Evolutionary conservation across 768 basidiomycete species (phyloP).

Genomic region (Tylopilus sp.): DNA sequence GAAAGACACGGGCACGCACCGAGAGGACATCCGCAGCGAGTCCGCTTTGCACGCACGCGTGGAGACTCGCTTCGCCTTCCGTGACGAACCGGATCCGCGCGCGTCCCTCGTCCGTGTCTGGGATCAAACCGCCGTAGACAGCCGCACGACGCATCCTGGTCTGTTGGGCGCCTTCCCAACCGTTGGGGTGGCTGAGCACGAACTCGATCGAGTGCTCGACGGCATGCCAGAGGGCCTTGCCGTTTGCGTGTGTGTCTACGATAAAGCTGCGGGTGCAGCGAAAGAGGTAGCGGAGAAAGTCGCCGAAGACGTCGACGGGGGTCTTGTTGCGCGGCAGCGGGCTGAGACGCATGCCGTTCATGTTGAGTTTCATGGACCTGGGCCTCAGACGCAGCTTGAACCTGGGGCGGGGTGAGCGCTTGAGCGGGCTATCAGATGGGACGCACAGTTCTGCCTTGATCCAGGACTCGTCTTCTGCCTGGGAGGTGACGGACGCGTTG

Average conservation of each 20-base stretch:
- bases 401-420: slow-evolving; percentile 31
- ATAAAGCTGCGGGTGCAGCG: slow-evolving; percentile 73
- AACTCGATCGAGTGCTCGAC: slow-evolving; percentile 70
- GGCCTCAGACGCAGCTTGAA: slow-evolving; percentile 81
- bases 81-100: slow-evolving; percentile 77
- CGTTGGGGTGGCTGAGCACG: slow-evolving; percentile 77
- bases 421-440: not conserved
- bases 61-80: slow-evolving; percentile 80
- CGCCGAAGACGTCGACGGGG: slow-evolving; percentile 73
- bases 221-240: slow-evolving; percentile 61
- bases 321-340: slow-evolving; percentile 63
- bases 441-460: slow-evolving; percentile 71
- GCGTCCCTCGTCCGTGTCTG: slow-evolving; percentile 70
- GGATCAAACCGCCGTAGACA: slow-evolving; percentile 66
- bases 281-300: slow-evolving; percentile 74
- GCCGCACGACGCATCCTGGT: slow-evolving; percentile 76
- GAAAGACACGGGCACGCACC: slow-evolving; percentile 36
- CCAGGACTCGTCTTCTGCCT: slow-evolving; percentile 78
- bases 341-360: slow-evolving; percentile 80
- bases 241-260: slow-evolving; percentile 80
- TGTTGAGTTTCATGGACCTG: slow-evolving; percentile 72
- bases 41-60: slow-evolving; percentile 75
- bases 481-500: slow-evolving; percentile 48
- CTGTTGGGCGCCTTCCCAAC: slow-evolving; percentile 76
- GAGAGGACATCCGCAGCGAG: slow-evolving; percentile 75